A percentile compares a stretch with the other conserved stretches of the same genome.
Evolutionary conservation across 192 early-diverging fungal genomes (phyloP).

Genomic region (Pilobolus umbonatus): DNA sequence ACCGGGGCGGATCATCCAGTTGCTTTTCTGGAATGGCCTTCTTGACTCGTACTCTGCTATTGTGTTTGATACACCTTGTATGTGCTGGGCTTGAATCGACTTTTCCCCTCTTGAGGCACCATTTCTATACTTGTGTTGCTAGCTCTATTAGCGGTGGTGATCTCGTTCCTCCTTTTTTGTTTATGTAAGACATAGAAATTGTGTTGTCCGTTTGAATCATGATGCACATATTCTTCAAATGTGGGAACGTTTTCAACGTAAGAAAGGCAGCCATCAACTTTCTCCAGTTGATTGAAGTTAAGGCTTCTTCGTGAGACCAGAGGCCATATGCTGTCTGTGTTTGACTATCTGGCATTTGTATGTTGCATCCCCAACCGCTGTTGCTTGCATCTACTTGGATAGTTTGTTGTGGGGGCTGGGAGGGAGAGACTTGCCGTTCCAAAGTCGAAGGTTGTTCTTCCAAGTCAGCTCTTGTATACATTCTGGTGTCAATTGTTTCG

Average conservation of each 20-base stretch:
- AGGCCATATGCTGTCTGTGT: background rate
- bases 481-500: background rate
- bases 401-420: background rate
- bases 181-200: constrained; percentile 1
- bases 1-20: background rate
- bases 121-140: constrained; percentile 7
- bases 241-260: background rate
- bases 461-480: constrained; percentile 5
- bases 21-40: background rate
- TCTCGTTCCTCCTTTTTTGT: constrained; percentile 17
- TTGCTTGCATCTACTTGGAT: constrained; percentile 3
- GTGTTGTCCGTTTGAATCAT: constrained; percentile 5
- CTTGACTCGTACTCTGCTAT: constrained; percentile 5
- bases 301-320: constrained; percentile 11
- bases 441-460: background rate
- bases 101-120: background rate
- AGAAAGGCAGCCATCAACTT: constrained; percentile 20
- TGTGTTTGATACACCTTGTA: background rate
- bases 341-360: background rate
- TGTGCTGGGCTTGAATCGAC: background rate
- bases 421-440: background rate
- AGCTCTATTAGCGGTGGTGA: constrained; percentile 21
- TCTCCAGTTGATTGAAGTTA: constrained; percentile 29
- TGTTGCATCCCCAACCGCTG: constrained; percentile 5
- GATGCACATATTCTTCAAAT: background rate